Evolutionary conservation across 768 basidiomycete species (phyloP).

Genomic region (Rhodotorula sphaerocarpa): DNA sequence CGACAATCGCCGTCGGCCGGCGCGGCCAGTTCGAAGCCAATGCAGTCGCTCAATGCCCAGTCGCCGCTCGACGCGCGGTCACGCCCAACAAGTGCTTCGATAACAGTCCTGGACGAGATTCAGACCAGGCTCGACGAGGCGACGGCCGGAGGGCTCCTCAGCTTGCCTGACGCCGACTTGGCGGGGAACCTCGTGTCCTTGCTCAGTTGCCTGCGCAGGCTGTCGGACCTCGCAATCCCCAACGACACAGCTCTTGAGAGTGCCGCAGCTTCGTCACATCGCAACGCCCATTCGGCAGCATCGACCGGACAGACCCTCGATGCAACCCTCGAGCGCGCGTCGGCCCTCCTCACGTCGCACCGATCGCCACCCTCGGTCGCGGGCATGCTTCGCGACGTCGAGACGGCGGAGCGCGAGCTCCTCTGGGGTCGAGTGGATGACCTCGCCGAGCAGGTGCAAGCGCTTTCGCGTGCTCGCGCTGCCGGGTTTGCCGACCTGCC

Average conservation of each 20-base stretch:
- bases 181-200: constrained; percentile 63
- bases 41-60: constrained; percentile 56
- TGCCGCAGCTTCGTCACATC: neutral
- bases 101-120: constrained; percentile 54
- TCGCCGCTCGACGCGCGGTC: constrained; percentile 56
- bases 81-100: too few species aligned
- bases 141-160: constrained; percentile 43
- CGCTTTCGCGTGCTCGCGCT: constrained; percentile 59
- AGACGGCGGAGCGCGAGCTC: constrained; percentile 54
- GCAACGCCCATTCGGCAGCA: constrained; percentile 34
- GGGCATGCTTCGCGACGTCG: constrained; percentile 49
- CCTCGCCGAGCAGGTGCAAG: constrained; percentile 60
- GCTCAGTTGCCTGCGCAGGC: constrained; percentile 58
- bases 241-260: too few species aligned
- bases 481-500: constrained; percentile 36
- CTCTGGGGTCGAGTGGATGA: constrained; percentile 69
- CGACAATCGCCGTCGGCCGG: constrained; percentile 8
- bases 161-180: constrained; percentile 53
- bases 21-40: constrained; percentile 4
- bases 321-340: constrained; percentile 59
- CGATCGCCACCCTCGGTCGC: constrained; percentile 40
- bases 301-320: constrained; percentile 48
- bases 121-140: constrained; percentile 53
- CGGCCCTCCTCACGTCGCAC: constrained; percentile 55
- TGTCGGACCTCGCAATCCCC: constrained; percentile 46